Conservation (phyloP, 495 filamentous ascomycete genomes). For the Acidomyces sp. region DNA sequence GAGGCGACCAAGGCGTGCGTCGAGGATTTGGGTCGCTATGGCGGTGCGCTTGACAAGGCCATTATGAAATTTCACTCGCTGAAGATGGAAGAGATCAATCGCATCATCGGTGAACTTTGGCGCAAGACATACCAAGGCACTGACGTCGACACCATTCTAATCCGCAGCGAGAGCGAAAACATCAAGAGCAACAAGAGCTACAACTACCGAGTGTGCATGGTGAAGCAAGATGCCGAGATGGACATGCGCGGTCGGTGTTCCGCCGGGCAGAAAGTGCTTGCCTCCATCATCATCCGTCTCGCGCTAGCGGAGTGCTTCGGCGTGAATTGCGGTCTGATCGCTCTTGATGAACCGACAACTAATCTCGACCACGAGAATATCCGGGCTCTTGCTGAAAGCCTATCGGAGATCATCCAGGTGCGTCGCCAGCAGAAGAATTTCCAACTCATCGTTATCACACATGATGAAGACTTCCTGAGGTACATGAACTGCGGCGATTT, state of each 20-base stretch:
- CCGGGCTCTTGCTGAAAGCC: constrained; percentile 63
- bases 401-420: constrained; percentile 77
- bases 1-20: constrained; percentile 87
- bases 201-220: constrained; percentile 98
- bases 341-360: constrained; percentile 94
- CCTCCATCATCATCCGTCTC: constrained; percentile 93
- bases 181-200: constrained; percentile 67
- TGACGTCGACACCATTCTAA: constrained; percentile 92
- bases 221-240: constrained; percentile 94
- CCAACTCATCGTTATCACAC: constrained; percentile 96
- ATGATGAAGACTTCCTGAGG: constrained; percentile 91
- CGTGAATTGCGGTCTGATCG: constrained; percentile 88
- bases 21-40: constrained; percentile 74
- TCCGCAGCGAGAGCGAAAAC: constrained; percentile 74
- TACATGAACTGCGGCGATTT: constrained; percentile 94
- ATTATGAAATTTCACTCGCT: constrained; percentile 91
- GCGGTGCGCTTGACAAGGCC: constrained; percentile 71
- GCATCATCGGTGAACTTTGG: constrained; percentile 90
- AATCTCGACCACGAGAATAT: constrained; percentile 96
- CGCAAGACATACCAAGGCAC: constrained; percentile 92
- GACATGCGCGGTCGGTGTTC: constrained; percentile 98
- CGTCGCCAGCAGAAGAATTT: constrained; percentile 84
- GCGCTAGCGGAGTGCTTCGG: constrained; percentile 96
- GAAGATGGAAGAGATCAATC: constrained; percentile 99
- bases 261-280: constrained; percentile 90